Percentiles rank a stretch among this genome's conserved stretches.
Conservation (phyloP, 2,329 filamentous ascomycete species). For the Aspergillus texensis region DNA sequence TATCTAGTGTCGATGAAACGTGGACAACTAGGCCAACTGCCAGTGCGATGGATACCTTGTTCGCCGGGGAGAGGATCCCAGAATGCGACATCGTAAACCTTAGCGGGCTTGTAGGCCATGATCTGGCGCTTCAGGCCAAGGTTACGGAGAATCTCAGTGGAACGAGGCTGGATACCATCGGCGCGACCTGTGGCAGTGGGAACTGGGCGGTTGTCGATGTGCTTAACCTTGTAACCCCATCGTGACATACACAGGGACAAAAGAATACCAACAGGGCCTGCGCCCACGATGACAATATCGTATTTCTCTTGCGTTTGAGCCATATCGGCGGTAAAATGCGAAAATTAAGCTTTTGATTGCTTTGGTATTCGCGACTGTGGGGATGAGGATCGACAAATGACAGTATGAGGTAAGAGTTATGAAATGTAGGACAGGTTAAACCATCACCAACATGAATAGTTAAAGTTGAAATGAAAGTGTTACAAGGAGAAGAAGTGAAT, state of each 20-base stretch:
- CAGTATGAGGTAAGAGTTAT: neutral
- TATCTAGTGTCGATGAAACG: conserved; percentile 72
- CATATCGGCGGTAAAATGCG: conserved; percentile 25
- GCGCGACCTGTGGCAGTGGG: conserved; percentile 85
- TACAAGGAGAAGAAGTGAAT: conserved; percentile 8
- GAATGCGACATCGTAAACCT: conserved; percentile 74
- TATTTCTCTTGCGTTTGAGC: conserved; percentile 48
- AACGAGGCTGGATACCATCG: conserved; percentile 89
- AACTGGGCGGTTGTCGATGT: conserved; percentile 86
- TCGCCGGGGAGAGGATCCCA: conserved; percentile 60
- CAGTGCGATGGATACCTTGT: conserved; percentile 62
- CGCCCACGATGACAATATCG: conserved; percentile 81
- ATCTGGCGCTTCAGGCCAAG: conserved; percentile 86
- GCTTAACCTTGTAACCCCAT: conserved; percentile 95
- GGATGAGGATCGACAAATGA: conserved; percentile 4
- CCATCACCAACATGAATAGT: neutral
- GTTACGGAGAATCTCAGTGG: conserved; percentile 81
- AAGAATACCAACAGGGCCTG: conserved; percentile 84
- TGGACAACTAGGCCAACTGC: conserved; percentile 84
- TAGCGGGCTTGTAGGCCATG: conserved; percentile 84
- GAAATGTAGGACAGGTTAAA: neutral
- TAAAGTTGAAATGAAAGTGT: neutral
- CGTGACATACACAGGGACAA: conserved; percentile 84
- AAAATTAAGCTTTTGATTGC: neutral
- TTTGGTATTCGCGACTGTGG: neutral